Base-by-base conservation (phyloP, 495 filamentous ascomycete genomes). In the Aspergillus cavernicola region DNA sequence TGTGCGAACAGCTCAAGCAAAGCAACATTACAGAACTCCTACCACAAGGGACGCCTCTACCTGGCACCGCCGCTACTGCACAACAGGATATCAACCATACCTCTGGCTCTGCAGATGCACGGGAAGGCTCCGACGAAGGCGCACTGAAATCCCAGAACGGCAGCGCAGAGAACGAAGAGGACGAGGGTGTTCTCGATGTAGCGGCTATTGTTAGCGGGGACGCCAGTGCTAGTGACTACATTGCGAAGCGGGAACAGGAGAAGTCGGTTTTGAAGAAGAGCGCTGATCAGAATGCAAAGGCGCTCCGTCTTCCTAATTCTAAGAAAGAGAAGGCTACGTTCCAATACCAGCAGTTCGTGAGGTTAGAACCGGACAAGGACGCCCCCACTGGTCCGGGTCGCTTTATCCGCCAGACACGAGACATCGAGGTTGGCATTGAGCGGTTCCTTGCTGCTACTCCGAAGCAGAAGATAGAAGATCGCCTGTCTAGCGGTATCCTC, bases 1-100 rank as follows among this genome's bases (percentile, higher is more conserved):
- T 97, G 87, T 93, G 90, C 40, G 95, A 98, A 74, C 89, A 96
- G 69, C 69, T 98, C 48, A 98, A 98, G 76, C 85, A 82, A 61
- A 96, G 84, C 56, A 72, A 82, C 18, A 88, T 97, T 42, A 92
- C 91, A 59, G 93, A 98, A 67, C 84, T 97, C 43, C 74, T 98
- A 11, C 84, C 87, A 1, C 79, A 82, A 4, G 87, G 84, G 19
- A 73, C 77, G 45, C 68, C 84, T 52, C 39, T 86, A 51, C 79
- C 83, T 33, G 71, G 80, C 44, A 55, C 80, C 58, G 70, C 66
- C n/a, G 68, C 66, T 22, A 66, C 70, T 3, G 65, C 70, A 7
- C 75, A 58, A 72, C 82, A 51, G 35, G 76, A 81, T 10, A 71
- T 65, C n/a, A 89, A 92, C 57, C 82, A 83, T 3, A 78, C 67